Base-by-base conservation (phyloP, 306 rosid genomes). In the Cucumis cinereus region DNA sequence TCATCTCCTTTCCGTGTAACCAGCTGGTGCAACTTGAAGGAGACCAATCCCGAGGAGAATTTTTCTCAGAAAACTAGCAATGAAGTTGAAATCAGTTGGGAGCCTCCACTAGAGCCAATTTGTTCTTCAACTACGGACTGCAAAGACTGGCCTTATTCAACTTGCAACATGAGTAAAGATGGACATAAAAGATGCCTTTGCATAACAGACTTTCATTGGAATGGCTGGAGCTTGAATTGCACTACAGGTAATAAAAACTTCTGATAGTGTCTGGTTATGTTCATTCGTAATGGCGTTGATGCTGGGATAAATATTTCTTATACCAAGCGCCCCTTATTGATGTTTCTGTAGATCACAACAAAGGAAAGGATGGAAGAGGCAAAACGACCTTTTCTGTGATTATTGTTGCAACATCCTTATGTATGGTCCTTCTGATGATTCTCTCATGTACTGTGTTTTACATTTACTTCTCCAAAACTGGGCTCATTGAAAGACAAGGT, bases 61-160 rank as follows among this genome's bases (percentile, higher is more conserved):
- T 28, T 28, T 15, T 35, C 71, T 16, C 71, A 4, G 15, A 19
- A 10, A 63, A 33, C 47, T 47, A 63, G 71, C 58, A 77, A 82
- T 30, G 91, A 88, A 76, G 75, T 88, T 62, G 95, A 89, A 59
- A 28, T 91, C 14, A 69, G 81, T 61, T 89, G 92, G 95, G 79
- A 80, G 9, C 77, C 77, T 2, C 89, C 95, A 53, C 3, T 73
- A 10, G 88, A 89, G 77, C 91, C 92, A 6, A 33, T 77, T 80
- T 91, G 95, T 76, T 85, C 89, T 60, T 81, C 88, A 41, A 23
- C 81, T 40, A 19, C 77, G 28, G 95, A 88, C 79, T 89, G 97
- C 85, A 79, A 80, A 81, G 91, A 89, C 36, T 86, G 92, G 95
- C 90, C 90, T 9, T 78, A 80, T 77, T 89, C 95, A 74, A 81